Conservation (phyloP, 2,329 filamentous ascomycete genomes). For the Sclerotiophoma versabilis region DNA sequence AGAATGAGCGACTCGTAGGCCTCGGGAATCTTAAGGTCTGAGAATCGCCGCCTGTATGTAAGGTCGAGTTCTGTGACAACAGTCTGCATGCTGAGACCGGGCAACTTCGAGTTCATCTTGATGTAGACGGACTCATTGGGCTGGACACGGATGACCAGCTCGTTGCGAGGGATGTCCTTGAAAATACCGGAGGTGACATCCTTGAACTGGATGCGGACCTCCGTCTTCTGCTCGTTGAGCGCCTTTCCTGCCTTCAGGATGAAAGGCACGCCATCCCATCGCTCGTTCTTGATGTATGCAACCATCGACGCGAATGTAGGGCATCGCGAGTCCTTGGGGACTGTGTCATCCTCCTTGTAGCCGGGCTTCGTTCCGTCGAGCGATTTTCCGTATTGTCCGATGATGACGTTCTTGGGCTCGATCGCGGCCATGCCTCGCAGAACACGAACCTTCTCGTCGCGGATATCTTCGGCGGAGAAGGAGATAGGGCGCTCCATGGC, state of each 20-base stretch:
- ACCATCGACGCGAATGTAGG: constrained; percentile 98
- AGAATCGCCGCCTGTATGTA: constrained; percentile 97
- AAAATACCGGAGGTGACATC: constrained; percentile 99
- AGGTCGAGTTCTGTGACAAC: constrained; percentile 98
- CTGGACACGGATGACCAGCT: constrained; percentile 98
- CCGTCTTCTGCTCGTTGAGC: constrained; percentile 99
- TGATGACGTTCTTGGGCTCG: constrained; percentile 99
- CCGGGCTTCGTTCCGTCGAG: constrained; percentile 94
- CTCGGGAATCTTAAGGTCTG: constrained; percentile 98
- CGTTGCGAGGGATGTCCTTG: constrained; percentile 99
- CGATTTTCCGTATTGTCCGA: constrained; percentile 96
- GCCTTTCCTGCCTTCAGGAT: constrained; percentile 99
- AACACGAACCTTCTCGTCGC: constrained; percentile 97
- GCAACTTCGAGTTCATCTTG: constrained; percentile 99
- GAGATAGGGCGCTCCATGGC: constrained; percentile 99
- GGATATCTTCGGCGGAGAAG: constrained; percentile 97
- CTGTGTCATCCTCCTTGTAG: constrained; percentile 98
- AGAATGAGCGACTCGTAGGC: constrained; percentile 98
- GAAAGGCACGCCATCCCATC: constrained; percentile 98
- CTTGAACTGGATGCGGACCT: constrained; percentile 99
- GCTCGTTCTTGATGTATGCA: constrained; percentile 98
- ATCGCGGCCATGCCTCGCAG: constrained; percentile 92
- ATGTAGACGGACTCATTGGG: constrained; percentile 99
- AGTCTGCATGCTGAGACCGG: constrained; percentile 98
- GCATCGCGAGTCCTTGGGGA: constrained; percentile 95